phyloP scores from a whole-genome alignment of 352 stramenopile genomes.

The Thraustochytrium striatum region DNA sequence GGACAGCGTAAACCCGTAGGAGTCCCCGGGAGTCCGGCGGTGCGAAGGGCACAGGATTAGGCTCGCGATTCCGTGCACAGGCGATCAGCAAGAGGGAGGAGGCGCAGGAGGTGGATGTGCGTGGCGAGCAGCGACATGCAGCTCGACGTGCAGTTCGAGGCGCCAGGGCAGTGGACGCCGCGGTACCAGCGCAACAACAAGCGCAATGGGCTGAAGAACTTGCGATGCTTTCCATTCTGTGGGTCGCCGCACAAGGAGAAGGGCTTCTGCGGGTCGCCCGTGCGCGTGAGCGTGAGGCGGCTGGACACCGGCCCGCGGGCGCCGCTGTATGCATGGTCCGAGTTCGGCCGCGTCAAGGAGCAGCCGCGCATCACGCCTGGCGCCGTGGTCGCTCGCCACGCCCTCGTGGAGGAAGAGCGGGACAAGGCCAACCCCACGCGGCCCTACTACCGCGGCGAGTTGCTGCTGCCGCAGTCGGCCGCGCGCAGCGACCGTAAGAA shows the following conservation, averaged over 20 bases:
- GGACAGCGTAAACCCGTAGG: no score
- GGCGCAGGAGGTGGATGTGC: no score
- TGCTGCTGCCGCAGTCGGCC: neutral
- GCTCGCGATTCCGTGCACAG: no score
- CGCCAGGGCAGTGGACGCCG: slow-evolving; percentile 57
- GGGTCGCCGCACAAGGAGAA: slow-evolving; percentile 72
- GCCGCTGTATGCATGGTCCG: slow-evolving; percentile 22
- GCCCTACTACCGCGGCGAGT: slow-evolving; percentile 20
- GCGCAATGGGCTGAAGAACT: slow-evolving; percentile 77
- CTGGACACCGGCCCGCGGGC: neutral
- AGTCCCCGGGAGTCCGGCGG: no score
- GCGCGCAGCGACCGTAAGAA: neutral
- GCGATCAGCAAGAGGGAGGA: no score
- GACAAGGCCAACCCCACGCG: slow-evolving; percentile 7
- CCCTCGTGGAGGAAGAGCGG: neutral
- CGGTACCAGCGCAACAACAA: slow-evolving; percentile 82
- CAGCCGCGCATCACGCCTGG: slow-evolving; percentile 57
- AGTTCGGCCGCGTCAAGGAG: slow-evolving; percentile 21
- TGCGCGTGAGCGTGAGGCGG: slow-evolving; percentile 49
- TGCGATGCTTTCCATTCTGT: slow-evolving; percentile 75
- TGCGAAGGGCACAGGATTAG: no score
- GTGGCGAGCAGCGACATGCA: no score
- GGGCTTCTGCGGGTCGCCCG: slow-evolving; percentile 78
- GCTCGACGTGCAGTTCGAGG: slow-evolving; percentile 22
- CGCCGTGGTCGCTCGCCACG: neutral